Conservation (phyloP, 139 green algal species). For the Chlorella ohadii region DNA sequence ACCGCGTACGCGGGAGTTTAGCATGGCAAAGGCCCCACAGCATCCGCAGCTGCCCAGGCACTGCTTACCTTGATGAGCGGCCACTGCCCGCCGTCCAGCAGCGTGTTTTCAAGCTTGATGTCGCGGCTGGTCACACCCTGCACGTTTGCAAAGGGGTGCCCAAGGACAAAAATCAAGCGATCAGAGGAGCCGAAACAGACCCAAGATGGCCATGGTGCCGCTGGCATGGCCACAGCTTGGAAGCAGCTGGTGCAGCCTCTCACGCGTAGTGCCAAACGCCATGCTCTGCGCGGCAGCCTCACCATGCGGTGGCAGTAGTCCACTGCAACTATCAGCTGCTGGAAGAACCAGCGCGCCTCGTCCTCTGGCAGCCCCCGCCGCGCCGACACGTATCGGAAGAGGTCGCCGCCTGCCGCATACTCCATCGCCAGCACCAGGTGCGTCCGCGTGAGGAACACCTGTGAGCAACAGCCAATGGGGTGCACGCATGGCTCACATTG, state of each 20-base stretch:
- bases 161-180: no score
- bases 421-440: conserved; percentile 89
- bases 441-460: conserved; percentile 67
- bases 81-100: conserved; percentile 79
- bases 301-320: conserved; percentile 94
- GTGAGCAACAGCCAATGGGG: background rate
- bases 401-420: conserved; percentile 77
- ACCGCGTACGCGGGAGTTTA: no score
- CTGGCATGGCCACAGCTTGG: no score
- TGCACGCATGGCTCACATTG: background rate
- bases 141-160: background rate
- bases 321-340: conserved; percentile 96
- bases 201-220: no score
- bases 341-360: conserved; percentile 98
- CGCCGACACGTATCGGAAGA: conserved; percentile 81
- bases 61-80: conserved; percentile 47
- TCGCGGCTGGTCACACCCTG: conserved; percentile 84
- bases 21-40: no score
- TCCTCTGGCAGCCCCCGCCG: conserved; percentile 89
- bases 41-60: no score
- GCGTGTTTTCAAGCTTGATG: conserved; percentile 98
- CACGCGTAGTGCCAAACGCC: no score
- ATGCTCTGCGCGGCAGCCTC: conserved; percentile 8
- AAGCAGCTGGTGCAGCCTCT: no score
- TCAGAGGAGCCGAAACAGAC: no score